Evolutionary conservation across 2,329 filamentous ascomycete species (phyloP).

Genomic region (Exophiala sp.): DNA sequence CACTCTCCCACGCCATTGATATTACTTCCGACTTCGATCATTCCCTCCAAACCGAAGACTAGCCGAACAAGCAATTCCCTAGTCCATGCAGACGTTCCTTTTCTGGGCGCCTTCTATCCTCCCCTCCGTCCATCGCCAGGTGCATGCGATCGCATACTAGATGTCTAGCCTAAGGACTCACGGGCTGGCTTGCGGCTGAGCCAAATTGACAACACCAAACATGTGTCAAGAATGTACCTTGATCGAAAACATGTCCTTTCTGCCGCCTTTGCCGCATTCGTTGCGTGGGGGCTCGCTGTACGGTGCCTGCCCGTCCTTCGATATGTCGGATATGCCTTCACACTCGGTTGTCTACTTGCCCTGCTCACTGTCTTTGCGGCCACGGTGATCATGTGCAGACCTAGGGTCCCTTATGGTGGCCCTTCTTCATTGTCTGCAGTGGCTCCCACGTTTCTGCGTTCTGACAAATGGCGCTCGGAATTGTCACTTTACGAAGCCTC

Average conservation of each 20-base stretch:
- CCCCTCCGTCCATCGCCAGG: neutral
- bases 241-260: slow-evolving; percentile 43
- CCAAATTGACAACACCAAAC: slow-evolving; percentile 8
- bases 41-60: too few species aligned
- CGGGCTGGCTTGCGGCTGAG: slow-evolving; percentile 14
- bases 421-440: slow-evolving; percentile 41
- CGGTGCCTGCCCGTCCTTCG: slow-evolving; percentile 79
- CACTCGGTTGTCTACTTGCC: slow-evolving; percentile 60
- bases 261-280: slow-evolving; percentile 49
- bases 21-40: too few species aligned
- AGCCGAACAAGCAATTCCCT: too few species aligned
- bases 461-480: slow-evolving; percentile 67
- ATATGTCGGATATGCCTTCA: slow-evolving; percentile 81
- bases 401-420: slow-evolving; percentile 38
- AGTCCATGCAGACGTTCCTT: neutral
- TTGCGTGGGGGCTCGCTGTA: slow-evolving; percentile 83
- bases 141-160: slow-evolving; percentile 7
- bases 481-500: slow-evolving; percentile 62
- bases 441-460: slow-evolving; percentile 55
- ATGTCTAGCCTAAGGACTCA: slow-evolving; percentile 7
- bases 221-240: slow-evolving; percentile 40
- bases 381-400: slow-evolving; percentile 37
- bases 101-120: neutral
- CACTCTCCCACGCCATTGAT: too few species aligned
- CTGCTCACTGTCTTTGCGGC: slow-evolving; percentile 60